A percentile compares a stretch with the other conserved stretches of the same genome.
Evolutionary conservation across 148 eudicot genomes (phyloP).

Genomic region (Beta vulgaris): DNA sequence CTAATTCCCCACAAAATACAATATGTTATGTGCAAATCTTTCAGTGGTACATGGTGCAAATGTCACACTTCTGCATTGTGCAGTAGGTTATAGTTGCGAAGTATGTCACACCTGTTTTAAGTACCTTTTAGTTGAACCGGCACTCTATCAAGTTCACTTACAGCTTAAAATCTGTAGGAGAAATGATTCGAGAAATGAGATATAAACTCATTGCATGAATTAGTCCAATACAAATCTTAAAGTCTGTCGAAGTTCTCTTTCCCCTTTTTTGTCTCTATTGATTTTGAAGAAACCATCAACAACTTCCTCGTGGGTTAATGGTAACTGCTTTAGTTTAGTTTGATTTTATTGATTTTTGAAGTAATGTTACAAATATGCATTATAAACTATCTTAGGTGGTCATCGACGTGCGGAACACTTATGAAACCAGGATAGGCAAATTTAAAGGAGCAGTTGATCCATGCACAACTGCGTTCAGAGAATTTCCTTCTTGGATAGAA

Average conservation of each 20-base stretch:
- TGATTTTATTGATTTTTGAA: background rate
- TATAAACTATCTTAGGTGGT: conserved; percentile 55
- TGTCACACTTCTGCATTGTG: no score
- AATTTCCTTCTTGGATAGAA: conserved; percentile 93
- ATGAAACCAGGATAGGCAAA: conserved; percentile 93
- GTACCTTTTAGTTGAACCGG: no score
- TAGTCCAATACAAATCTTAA: background rate
- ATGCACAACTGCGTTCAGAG: conserved; percentile 72
- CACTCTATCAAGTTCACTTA: no score
- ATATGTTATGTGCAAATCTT: no score
- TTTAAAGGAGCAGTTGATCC: conserved; percentile 97
- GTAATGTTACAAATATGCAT: background rate
- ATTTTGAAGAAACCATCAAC: background rate
- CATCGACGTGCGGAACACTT: conserved; percentile 84
- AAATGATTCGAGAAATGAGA: background rate
- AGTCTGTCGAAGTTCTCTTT: background rate
- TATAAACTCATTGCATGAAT: background rate
- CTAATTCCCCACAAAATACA: no score
- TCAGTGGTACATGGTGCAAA: no score
- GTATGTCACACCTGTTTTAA: no score
- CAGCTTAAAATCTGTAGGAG: no score
- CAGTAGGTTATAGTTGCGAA: no score
- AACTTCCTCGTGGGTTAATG: background rate
- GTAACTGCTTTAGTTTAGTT: background rate
- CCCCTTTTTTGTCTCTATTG: background rate